Conservation (phyloP, 2,329 filamentous ascomycete species). For the Pyrenochaeta sp. region DNA sequence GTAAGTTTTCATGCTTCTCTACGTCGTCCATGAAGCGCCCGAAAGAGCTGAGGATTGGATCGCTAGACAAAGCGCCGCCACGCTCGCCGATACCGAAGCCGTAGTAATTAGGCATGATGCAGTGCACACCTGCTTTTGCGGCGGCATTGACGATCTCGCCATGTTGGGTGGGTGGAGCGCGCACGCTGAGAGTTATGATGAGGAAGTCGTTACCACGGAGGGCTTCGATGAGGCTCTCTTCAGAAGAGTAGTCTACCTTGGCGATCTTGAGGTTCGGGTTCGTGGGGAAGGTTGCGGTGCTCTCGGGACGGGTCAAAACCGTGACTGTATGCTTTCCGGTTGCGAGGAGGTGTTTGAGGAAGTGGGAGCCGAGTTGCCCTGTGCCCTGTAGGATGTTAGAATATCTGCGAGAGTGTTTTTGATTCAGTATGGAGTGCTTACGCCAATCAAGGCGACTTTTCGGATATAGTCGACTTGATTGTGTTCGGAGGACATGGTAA, state of each 20-base stretch:
- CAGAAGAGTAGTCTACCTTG: constrained; percentile 43
- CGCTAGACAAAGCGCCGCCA: background rate
- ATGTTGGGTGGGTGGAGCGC: constrained; percentile 38
- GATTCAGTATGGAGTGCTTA: constrained; percentile 19
- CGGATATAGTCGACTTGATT: constrained; percentile 3
- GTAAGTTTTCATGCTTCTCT: constrained; percentile 1
- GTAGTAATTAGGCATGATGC: constrained; percentile 53
- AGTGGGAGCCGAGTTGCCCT: constrained; percentile 51
- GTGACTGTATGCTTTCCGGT: constrained; percentile 40
- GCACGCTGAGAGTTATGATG: constrained; percentile 50
- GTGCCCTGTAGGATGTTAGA: constrained; percentile 33
- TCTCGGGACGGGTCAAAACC: constrained; percentile 53
- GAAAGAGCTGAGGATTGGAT: constrained; percentile 12
- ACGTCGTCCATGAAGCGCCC: constrained; percentile 16
- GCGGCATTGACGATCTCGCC: constrained; percentile 46
- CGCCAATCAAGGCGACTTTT: constrained; percentile 51
- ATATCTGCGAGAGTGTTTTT: background rate
- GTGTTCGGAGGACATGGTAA: background rate
- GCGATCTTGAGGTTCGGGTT: constrained; percentile 51
- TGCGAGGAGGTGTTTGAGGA: constrained; percentile 49
- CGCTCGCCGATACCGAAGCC: constrained; percentile 32
- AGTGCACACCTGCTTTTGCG: constrained; percentile 48
- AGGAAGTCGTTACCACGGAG: constrained; percentile 51
- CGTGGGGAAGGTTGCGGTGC: constrained; percentile 51
- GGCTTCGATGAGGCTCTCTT: constrained; percentile 39